These are phyloP conservation scores for Gossypioides kirkii DNA, from an alignment of 345 rosid species.

Conservation along the genomic window DNA sequence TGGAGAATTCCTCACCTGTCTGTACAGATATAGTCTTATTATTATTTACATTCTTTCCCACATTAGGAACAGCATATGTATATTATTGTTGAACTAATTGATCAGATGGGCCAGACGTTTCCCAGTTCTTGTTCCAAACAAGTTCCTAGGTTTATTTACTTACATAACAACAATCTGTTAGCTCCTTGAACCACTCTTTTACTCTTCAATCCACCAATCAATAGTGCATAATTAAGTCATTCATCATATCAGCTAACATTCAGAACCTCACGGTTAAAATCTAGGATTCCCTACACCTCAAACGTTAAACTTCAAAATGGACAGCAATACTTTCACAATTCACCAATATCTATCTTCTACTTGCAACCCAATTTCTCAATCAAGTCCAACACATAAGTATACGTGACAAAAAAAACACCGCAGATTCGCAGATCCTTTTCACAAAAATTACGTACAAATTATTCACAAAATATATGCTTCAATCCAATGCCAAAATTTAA, in stretches of 20 bases:
- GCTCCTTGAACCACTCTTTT: conserved; percentile 15
- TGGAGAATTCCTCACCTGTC: conserved; percentile 59
- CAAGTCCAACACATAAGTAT: conserved; percentile 14
- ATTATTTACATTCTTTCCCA: conserved; percentile 27
- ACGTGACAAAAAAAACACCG: not conserved
- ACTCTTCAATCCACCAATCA: conserved; percentile 8
- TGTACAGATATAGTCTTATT: conserved; percentile 37
- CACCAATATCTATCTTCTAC: not conserved
- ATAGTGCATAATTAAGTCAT: not conserved
- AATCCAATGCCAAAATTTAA: not conserved
- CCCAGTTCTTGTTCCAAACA: conserved; percentile 23
- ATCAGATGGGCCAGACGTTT: conserved; percentile 28
- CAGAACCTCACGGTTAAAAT: not conserved
- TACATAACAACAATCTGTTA: conserved; percentile 11
- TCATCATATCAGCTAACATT: conserved; percentile 11
- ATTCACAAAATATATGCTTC: not conserved
- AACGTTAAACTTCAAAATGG: conserved; percentile 1
- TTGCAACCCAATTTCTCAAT: conserved; percentile 9
- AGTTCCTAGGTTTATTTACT: conserved; percentile 14
- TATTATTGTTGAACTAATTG: conserved; percentile 28
- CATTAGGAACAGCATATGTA: conserved; percentile 19
- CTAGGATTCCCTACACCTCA: not conserved
- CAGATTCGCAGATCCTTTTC: not conserved
- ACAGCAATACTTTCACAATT: not conserved
- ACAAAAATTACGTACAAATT: not conserved